phyloP scores from a whole-genome alignment of 805 yeast species.

The Nakazawaea wickerhamii region DNA sequence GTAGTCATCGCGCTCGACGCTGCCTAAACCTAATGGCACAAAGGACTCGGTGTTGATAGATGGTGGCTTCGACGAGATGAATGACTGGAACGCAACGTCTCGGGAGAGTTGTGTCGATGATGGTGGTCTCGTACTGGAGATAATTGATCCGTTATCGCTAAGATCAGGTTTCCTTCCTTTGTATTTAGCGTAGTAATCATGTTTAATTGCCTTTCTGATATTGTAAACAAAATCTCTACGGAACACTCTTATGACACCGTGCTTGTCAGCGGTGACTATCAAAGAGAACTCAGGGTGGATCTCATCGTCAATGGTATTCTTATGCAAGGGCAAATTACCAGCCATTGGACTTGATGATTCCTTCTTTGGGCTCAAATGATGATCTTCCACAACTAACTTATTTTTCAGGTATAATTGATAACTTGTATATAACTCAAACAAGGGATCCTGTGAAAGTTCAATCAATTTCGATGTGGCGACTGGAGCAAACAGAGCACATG shows the following conservation, averaged over 20 bases:
- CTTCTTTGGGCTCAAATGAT: neutral
- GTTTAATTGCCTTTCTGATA: conserved; percentile 27
- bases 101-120: neutral
- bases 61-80: neutral
- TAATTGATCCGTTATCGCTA: neutral
- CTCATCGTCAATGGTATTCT: conserved; percentile 14
- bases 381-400: conserved; percentile 1
- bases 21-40: conserved; percentile 1
- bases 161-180: neutral
- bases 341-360: conserved; percentile 2
- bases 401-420: conserved; percentile 10
- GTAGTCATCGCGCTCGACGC: neutral
- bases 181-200: conserved; percentile 2
- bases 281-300: conserved; percentile 39
- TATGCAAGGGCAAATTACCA: neutral
- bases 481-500: conserved; percentile 78
- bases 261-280: conserved; percentile 70
- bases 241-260: conserved; percentile 70
- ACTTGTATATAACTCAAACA: conserved; percentile 50
- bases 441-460: conserved; percentile 71
- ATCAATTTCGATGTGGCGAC: conserved; percentile 55
- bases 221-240: conserved; percentile 69
- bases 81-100: neutral
- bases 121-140: conserved; percentile 1
- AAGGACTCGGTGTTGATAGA: conserved; percentile 2